Conservation (phyloP, 1,284 basidiomycete genomes). For the Cryptococcus sp. region DNA sequence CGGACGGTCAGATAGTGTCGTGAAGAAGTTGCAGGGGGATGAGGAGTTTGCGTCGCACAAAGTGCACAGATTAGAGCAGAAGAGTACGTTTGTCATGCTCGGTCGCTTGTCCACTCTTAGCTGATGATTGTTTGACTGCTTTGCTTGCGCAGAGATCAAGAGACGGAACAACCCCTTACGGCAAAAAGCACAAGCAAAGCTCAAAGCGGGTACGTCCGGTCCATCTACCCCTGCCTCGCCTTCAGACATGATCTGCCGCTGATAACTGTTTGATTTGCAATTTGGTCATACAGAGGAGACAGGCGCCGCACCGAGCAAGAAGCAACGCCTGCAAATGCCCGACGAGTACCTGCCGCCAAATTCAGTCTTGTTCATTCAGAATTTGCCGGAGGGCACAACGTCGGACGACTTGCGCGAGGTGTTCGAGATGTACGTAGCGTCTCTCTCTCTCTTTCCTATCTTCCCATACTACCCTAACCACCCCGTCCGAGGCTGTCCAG, state of each 20-base stretch:
- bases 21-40: conserved; percentile 68
- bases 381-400: conserved; percentile 80
- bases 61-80: conserved; percentile 69
- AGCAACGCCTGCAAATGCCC: conserved; percentile 84
- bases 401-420: conserved; percentile 85
- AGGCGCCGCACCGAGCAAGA: conserved; percentile 35
- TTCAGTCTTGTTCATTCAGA: conserved; percentile 98
- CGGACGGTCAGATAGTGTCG: conserved; percentile 84
- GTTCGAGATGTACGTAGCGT: conserved; percentile 73
- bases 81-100: conserved; percentile 61
- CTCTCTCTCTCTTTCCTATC: neutral
- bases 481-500: no score
- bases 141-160: conserved; percentile 62
- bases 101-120: conserved; percentile 1
- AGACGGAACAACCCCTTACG: conserved; percentile 85
- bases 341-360: conserved; percentile 99
- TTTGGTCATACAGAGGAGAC: conserved; percentile 17
- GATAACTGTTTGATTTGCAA: neutral
- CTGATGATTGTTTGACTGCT: neutral
- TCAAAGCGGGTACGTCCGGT: conserved; percentile 65
- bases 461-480: neutral
- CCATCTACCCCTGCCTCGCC: neutral
- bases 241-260: neutral
- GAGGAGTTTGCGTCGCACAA: conserved; percentile 74
- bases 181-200: conserved; percentile 75